Percentiles rank a stretch among this genome's conserved stretches.
Conservation (phyloP, 495 filamentous ascomycete species). For the Penicilliopsis zonata region DNA sequence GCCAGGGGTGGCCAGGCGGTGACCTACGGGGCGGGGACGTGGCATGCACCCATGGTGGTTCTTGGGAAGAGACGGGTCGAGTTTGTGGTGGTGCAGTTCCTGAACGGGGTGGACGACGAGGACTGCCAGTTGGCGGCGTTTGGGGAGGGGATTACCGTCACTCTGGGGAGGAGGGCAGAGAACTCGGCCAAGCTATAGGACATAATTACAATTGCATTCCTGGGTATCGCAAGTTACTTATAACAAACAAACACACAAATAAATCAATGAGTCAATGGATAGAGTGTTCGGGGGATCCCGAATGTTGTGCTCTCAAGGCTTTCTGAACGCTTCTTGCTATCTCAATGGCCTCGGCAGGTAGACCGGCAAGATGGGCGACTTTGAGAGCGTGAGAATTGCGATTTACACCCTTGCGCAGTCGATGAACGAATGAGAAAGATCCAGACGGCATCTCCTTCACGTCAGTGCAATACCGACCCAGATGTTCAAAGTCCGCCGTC, state of each 20-base stretch:
- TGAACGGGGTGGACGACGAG: conserved; percentile 71
- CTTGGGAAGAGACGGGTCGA: conserved; percentile 55
- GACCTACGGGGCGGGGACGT: conserved; percentile 83
- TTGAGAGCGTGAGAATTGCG: conserved; percentile 80
- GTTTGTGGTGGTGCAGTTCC: conserved; percentile 83
- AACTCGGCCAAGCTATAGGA: background rate
- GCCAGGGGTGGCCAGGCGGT: conserved; percentile 74
- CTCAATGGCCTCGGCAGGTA: conserved; percentile 48
- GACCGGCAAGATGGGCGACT: conserved; percentile 75
- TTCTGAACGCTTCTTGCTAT: conserved; percentile 32
- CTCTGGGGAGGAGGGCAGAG: background rate
- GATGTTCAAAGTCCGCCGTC: conserved; percentile 44
- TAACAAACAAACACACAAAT: too few species aligned
- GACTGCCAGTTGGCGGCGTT: conserved; percentile 80
- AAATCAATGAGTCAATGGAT: too few species aligned
- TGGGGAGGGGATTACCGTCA: conserved; percentile 16
- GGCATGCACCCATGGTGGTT: conserved; percentile 97
- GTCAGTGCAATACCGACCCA: conserved; percentile 85
- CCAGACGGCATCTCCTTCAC: conserved; percentile 54
- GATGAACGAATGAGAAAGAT: conserved; percentile 77
- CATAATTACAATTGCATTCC: too few species aligned
- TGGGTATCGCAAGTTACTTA: too few species aligned
- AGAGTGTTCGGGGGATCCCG: background rate
- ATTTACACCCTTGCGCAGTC: conserved; percentile 71
- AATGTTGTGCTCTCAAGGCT: conserved; percentile 6